Evolutionary conservation across 1,139 yeast species (phyloP).

Genomic region (Yamadazyma sp.): DNA sequence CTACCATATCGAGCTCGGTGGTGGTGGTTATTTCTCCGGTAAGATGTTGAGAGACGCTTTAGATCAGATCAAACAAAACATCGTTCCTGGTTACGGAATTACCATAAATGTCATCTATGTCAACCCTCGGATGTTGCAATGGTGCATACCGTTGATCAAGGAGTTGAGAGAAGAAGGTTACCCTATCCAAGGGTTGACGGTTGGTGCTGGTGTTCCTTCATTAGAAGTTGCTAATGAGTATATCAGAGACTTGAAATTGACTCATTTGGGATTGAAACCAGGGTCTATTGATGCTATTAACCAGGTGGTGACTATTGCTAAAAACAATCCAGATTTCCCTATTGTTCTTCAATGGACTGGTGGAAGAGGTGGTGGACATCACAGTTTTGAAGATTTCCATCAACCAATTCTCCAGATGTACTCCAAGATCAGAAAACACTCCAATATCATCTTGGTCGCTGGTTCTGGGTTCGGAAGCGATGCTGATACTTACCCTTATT

Average conservation of each 20-base stretch:
- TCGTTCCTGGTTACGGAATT: constrained; percentile 84
- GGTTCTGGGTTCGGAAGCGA: constrained; percentile 99
- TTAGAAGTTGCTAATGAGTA: constrained; percentile 96
- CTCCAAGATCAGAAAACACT: constrained; percentile 86
- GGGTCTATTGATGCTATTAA: constrained; percentile 93
- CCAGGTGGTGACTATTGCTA: constrained; percentile 86
- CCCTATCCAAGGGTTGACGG: constrained; percentile 93
- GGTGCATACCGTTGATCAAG: constrained; percentile 96
- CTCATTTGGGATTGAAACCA: constrained; percentile 95
- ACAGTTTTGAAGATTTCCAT: constrained; percentile 98
- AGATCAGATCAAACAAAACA: constrained; percentile 61
- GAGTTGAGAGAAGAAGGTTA: constrained; percentile 86
- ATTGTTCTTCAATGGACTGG: constrained; percentile 99
- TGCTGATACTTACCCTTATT: constrained; percentile 94
- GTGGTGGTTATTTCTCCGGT: constrained; percentile 94
- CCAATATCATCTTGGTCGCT: constrained; percentile 86
- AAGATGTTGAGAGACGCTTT: constrained; percentile 71
- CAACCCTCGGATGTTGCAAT: constrained; percentile 95
- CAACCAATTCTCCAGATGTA: constrained; percentile 96
- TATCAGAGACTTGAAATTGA: constrained; percentile 86
- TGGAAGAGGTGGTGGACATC: constrained; percentile 99
- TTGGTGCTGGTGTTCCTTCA: constrained; percentile 99
- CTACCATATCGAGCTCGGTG: constrained; percentile 95
- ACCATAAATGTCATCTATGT: constrained; percentile 92
- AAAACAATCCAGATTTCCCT: constrained; percentile 94